phyloP scores from a whole-genome alignment of 129 eudicot genomes.

The Tagetes erecta region DNA sequence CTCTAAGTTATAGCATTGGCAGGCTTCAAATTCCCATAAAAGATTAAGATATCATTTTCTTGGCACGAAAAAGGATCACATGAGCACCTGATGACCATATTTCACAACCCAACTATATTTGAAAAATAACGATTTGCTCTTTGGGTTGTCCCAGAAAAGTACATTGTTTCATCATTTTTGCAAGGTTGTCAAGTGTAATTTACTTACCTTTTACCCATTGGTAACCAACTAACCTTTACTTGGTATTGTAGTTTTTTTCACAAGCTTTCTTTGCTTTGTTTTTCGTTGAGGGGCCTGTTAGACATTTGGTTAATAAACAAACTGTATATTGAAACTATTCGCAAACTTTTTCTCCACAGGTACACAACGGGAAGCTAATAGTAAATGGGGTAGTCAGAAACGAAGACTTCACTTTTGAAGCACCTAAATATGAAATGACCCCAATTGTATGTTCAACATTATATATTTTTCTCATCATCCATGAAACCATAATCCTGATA shows the following conservation, averaged over 20 bases:
- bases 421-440: constrained; percentile 86
- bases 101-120: neutral
- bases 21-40: neutral
- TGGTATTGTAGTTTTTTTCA: neutral
- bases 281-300: neutral
- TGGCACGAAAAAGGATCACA: neutral
- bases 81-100: neutral
- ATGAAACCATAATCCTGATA: constrained; percentile 21
- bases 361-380: constrained; percentile 79
- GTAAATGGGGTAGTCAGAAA: constrained; percentile 81
- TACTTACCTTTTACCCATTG: neutral
- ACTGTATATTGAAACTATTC: neutral
- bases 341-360: constrained; percentile 45
- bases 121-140: neutral
- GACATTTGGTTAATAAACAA: neutral
- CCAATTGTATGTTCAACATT: constrained; percentile 53
- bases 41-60: neutral
- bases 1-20: neutral
- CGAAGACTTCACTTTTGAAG: constrained; percentile 75
- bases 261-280: neutral
- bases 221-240: neutral
- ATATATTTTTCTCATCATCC: constrained; percentile 6
- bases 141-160: neutral
- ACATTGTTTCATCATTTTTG: neutral
- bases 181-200: neutral